Conservation (phyloP, 2,329 filamentous ascomycete species). For the Zymoseptoria brevis region DNA sequence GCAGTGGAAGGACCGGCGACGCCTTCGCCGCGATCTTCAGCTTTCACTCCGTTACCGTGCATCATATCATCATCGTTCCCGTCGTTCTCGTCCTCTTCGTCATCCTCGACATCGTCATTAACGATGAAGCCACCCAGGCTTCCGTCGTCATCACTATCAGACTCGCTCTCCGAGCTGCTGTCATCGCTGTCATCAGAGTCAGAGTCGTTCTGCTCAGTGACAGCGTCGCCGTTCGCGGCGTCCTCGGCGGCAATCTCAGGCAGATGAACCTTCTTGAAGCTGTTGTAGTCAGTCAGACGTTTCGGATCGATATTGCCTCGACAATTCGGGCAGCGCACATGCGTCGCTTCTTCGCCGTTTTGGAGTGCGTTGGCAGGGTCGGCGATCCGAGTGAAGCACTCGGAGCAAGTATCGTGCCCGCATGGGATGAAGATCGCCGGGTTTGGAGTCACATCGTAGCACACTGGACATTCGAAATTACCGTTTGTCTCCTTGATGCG, state of each 20-base stretch:
- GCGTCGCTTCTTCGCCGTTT: conserved; percentile 50
- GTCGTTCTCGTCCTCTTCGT: conserved; percentile 17
- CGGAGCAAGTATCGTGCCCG: conserved; percentile 69
- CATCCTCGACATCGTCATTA: conserved; percentile 33
- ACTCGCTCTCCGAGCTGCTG: conserved; percentile 45
- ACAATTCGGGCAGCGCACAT: conserved; percentile 67
- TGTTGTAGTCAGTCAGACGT: conserved; percentile 63
- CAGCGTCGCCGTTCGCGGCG: conserved; percentile 23
- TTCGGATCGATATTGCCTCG: conserved; percentile 58
- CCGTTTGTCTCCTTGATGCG: conserved; percentile 54
- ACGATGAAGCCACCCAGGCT: conserved; percentile 50
- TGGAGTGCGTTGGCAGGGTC: conserved; percentile 53
- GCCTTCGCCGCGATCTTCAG: neutral
- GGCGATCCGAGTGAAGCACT: conserved; percentile 64
- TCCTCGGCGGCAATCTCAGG: conserved; percentile 41
- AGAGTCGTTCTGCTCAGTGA: conserved; percentile 33
- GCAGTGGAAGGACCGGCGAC: conserved; percentile 3
- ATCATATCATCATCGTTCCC: conserved; percentile 11
- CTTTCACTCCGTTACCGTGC: conserved; percentile 2
- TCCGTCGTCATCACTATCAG: conserved; percentile 34
- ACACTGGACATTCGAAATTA: conserved; percentile 71
- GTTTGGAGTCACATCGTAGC: conserved; percentile 66
- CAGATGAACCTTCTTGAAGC: conserved; percentile 67
- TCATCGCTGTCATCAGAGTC: conserved; percentile 24
- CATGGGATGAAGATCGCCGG: conserved; percentile 74